Evolutionary conservation across 352 stramenopile genomes (phyloP).

Genomic region (Pythium plurisporium): DNA sequence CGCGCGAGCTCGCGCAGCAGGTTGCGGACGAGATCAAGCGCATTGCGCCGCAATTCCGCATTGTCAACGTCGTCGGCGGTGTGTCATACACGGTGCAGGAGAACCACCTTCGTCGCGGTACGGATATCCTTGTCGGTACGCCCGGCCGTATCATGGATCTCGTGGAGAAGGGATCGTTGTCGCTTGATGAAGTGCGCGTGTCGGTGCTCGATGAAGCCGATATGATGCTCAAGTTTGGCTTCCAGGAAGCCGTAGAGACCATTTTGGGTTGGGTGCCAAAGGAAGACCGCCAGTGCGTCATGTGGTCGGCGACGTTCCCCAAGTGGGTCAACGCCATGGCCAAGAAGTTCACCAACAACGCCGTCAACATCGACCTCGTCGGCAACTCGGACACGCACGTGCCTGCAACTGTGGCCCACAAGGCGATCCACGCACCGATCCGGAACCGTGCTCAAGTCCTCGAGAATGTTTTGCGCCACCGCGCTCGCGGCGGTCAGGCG

Average conservation of each 20-base stretch:
- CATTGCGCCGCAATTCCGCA: constrained; percentile 87
- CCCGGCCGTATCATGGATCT: constrained; percentile 99
- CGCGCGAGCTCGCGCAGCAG: constrained; percentile 96
- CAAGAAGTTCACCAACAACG: constrained; percentile 90
- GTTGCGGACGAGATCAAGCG: constrained; percentile 90
- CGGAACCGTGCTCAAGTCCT: constrained; percentile 59
- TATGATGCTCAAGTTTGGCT: constrained; percentile 99
- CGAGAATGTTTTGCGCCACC: constrained; percentile 63
- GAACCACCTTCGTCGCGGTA: constrained; percentile 92
- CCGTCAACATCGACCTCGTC: constrained; percentile 94
- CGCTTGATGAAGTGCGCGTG: constrained; percentile 94
- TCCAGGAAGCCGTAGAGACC: constrained; percentile 98
- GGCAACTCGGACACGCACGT: constrained; percentile 82
- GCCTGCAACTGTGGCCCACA: constrained; percentile 86
- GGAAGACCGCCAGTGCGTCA: constrained; percentile 83
- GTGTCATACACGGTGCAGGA: constrained; percentile 93
- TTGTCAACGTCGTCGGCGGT: constrained; percentile 91
- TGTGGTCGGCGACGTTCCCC: constrained; percentile 97
- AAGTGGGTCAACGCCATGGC: constrained; percentile 94
- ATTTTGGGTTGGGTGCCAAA: constrained; percentile 86
- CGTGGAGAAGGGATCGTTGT: constrained; percentile 97
- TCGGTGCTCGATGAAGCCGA: constrained; percentile 99
- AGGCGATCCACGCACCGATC: constrained; percentile 88
- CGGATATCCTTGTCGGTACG: constrained; percentile 98
- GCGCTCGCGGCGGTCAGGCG: constrained; percentile 64